Base-by-base conservation (phyloP, 352 stramenopile species). In the Phytophthora litchii region DNA sequence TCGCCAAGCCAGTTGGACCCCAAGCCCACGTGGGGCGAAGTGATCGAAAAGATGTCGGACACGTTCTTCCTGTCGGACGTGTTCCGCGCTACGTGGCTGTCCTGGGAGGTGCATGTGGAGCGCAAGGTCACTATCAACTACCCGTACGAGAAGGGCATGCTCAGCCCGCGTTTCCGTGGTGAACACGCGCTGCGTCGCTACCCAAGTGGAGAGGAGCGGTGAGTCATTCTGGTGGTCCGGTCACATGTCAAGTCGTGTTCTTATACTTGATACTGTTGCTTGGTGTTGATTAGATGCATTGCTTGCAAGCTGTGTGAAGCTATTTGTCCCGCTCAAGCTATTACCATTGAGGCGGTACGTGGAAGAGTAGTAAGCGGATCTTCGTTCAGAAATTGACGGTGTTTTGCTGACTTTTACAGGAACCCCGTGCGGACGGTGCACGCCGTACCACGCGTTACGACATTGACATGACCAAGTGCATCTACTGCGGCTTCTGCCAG, bases 401-500 rank as follows among this genome's bases (percentile, higher is more conserved):
- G 32, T 44, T 45, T 20, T 25, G 21, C 37, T 41, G 37, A 23
- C 23, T 48, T 17, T 23, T 64, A 16, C 43, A 92, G 83, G 97
- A 99, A 72, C 86, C 94, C 51, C 93, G 98, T 71, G 96, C 96
- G 49, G 98, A 99, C 74, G 97, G 97, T 41, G 96, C 92, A 27
- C 89, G 97, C 69, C 95, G 97, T 74, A 99, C 98, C n/a, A 99
- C 97, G 12, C 90, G 97, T 51, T 99, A 99, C 82, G 97, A 99
- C 79, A 99, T 99, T 73, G 98, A 99, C 81, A 99, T 99, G 97
- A 99, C 97, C 66, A 99, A 99, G 84, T 99, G 97, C 79, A 99
- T 99, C 76, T 99, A 99, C 86, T 99, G 97, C 72, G 97, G 93
- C 38, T 98, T 97, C 76, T 98, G 93, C 75, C 89, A 97, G 70